Base-by-base conservation (phyloP, 148 eudicot species). In the Fagopyrum homotropicum region DNA sequence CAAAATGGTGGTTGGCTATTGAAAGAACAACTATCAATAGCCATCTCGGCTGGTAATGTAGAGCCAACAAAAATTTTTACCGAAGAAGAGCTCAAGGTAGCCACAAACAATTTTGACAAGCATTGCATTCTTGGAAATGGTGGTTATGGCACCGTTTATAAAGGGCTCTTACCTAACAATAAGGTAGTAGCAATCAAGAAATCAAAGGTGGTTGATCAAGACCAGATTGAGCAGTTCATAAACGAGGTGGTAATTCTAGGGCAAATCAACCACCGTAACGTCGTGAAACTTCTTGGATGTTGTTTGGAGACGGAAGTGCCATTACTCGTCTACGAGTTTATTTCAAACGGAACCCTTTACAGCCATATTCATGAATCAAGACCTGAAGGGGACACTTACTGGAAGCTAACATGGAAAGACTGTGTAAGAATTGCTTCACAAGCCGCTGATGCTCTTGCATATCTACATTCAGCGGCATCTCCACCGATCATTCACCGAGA, bases 1-100 rank as follows among this genome's bases (percentile, higher is more conserved):
- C 66, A 71, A 72, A 77, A 77, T 26, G 79, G 79, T 14, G 79
- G 79, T 19, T 57, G 51, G 26, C 45, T 77, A n/a, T 72, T 71
- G 44, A 54, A 77, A 12, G 74, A 72, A 26, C 55, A 69, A 10
- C n/a, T 72, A 11, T 26, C 72, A n/a, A 64, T 63, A 1, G 45
- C 40, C 9, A 44, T 50, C 1, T 51, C 35, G 1, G 35, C 26
- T 16, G 69, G 56, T 4, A 45, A 77, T 30, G n/a, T 46, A 16
- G 66, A 46, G 7, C 45, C 43, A 44, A 6, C 56, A 2, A 71
- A 77, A 69, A 45, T 77, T 69, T 77, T 71, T 2, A 66, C 73
- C 12, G 29, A 30, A 2, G 75, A 77, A 40, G 79, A 77, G 51
- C 66, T 77, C 15, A 43, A 45, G 48, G 10, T 14, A 14, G 73